A percentile compares a stretch with the other conserved stretches of the same genome.
Evolutionary conservation across 345 rosid genomes (phyloP).

Genomic region (Carallia pectinifolia): DNA sequence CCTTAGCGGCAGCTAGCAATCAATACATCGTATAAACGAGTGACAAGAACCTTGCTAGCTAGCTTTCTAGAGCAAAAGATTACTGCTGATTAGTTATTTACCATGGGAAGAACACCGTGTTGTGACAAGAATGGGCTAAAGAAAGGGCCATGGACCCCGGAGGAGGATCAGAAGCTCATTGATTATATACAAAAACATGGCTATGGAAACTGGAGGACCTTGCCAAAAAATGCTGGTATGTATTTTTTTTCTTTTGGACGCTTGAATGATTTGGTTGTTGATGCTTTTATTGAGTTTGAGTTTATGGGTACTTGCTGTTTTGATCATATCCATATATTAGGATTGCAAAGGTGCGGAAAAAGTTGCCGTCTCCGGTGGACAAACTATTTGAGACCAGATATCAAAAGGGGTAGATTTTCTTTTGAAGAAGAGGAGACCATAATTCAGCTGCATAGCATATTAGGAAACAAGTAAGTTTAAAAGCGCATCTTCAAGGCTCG

Average conservation of each 20-base stretch:
- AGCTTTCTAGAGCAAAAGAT: not conserved
- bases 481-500: not conserved
- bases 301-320: not conserved
- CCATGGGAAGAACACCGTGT: conserved; percentile 31
- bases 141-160: conserved; percentile 35
- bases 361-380: conserved; percentile 39
- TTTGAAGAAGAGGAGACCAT: conserved; percentile 32
- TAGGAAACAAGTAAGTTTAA: conserved; percentile 25
- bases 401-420: conserved; percentile 30
- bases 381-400: conserved; percentile 30
- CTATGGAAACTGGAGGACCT: conserved; percentile 34
- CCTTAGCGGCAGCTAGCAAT: not conserved
- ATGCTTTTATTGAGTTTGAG: not conserved
- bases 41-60: too few relatives aligned
- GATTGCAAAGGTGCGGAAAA: conserved; percentile 32
- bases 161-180: conserved; percentile 31
- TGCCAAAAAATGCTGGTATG: conserved; percentile 32
- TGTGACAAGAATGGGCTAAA: conserved; percentile 27
- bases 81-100: too few relatives aligned
- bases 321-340: not conserved
- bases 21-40: not conserved
- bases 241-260: not conserved
- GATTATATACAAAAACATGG: conserved; percentile 30
- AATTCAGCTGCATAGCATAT: conserved; percentile 24
- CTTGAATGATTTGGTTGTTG: not conserved